These are phyloP conservation scores for Dendrocalamus sinicus DNA, from an alignment of 176 grass and related monocot genomes.

Conservation along the genomic window DNA sequence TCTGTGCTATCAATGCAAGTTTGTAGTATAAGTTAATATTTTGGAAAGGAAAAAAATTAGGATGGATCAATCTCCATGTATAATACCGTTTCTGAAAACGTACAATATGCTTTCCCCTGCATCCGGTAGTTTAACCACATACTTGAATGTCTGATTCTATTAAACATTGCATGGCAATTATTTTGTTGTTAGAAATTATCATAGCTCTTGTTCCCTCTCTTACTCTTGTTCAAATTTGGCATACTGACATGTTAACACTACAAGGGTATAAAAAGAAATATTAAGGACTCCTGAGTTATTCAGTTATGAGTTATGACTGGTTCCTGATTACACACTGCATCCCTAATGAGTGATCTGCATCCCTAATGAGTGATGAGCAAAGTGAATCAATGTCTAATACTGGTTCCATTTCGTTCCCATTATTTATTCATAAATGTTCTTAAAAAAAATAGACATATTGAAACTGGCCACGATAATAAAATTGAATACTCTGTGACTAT, in stretches of 20 bases:
- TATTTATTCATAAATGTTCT: not conserved
- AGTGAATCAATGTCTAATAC: not conserved
- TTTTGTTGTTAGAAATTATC: not conserved
- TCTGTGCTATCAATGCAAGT: not conserved
- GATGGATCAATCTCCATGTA: not conserved
- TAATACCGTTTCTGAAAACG: constrained; percentile 3
- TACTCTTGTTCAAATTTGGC: constrained; percentile 21
- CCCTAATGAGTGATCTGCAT: not conserved
- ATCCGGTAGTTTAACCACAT: not conserved
- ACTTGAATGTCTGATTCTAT: not conserved
- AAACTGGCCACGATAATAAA: not conserved
- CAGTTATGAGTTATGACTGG: not conserved
- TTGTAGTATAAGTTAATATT: not conserved
- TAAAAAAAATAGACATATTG: constrained; percentile 10
- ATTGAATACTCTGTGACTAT: not conserved
- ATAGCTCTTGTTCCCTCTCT: not conserved
- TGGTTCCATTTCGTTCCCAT: not conserved
- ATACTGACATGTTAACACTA: not conserved
- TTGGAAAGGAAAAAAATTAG: not conserved
- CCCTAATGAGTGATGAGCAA: not conserved
- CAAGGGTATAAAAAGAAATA: not conserved
- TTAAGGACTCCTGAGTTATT: not conserved
- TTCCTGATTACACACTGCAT: not conserved
- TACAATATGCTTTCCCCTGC: not conserved
- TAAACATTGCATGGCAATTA: not conserved